A percentile compares a stretch with the other conserved stretches of the same genome.
phyloP scores from a whole-genome alignment of 208 protist genomes.

The Kentomonas sorsogonicus region DNA sequence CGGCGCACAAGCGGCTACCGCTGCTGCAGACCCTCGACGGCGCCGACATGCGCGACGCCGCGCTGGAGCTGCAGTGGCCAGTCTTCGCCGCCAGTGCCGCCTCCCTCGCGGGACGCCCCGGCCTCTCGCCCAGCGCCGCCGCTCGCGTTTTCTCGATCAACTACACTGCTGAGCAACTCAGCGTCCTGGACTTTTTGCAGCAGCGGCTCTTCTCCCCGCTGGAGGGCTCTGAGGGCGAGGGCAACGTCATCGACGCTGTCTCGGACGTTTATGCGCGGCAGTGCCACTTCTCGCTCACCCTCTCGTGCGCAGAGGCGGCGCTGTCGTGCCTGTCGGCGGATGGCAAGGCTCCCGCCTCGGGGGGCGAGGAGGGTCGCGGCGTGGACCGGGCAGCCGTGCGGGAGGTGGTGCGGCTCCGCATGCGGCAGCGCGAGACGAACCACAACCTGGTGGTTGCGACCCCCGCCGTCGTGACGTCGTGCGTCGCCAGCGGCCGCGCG shows the following conservation, averaged over 20 bases:
- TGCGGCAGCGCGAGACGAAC: conserved; percentile 79
- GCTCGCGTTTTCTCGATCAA: neutral
- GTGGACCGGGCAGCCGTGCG: conserved; percentile 57
- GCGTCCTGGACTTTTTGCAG: conserved; percentile 72
- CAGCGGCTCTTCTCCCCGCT: conserved; percentile 43
- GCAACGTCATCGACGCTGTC: conserved; percentile 60
- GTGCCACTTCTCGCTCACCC: conserved; percentile 51
- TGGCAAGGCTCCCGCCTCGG: conserved; percentile 19
- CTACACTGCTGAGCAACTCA: conserved; percentile 34
- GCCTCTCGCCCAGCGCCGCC: conserved; percentile 2
- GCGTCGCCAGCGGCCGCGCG: conserved; percentile 66
- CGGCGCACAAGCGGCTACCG: conserved; percentile 56
- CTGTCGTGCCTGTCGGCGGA: conserved; percentile 45
- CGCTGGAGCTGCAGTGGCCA: conserved; percentile 75
- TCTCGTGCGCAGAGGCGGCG: conserved; percentile 57
- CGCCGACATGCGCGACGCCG: conserved; percentile 32
- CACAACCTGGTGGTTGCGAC: conserved; percentile 84
- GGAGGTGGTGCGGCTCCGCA: conserved; percentile 65
- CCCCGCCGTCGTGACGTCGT: conserved; percentile 46
- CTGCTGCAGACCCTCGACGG: conserved; percentile 65
- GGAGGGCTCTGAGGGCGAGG: conserved; percentile 22
- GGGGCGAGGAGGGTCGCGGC: conserved; percentile 18
- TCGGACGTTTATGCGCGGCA: conserved; percentile 68
- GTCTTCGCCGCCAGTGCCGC: conserved; percentile 27
- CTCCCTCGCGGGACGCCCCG: conserved; percentile 13